These are phyloP conservation scores for Guyanaporus albipodus DNA, from an alignment of 768 basidiomycete genomes.

Conservation along the genomic window DNA sequence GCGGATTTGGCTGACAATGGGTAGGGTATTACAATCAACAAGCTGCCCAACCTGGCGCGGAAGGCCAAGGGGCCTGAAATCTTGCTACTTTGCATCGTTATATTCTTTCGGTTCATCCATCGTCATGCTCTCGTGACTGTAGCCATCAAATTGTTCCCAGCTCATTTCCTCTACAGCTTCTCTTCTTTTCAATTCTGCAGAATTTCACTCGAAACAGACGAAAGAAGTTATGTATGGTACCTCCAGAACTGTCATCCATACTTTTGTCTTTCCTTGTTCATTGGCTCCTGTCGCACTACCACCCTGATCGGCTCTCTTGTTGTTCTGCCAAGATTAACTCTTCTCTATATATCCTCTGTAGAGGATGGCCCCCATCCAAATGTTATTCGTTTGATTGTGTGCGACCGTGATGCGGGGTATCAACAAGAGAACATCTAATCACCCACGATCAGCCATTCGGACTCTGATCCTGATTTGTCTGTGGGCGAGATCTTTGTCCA, in stretches of 20 bases:
- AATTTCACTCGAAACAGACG: slow-evolving; percentile 31
- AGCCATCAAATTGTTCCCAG: slow-evolving; percentile 27
- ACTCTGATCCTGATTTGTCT: slow-evolving; percentile 73
- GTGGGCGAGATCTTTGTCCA: slow-evolving; percentile 68
- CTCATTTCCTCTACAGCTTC: slow-evolving; percentile 15
- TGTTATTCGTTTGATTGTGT: slow-evolving; percentile 17
- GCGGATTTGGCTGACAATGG: slow-evolving; percentile 12
- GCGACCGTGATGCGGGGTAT: slow-evolving; percentile 18
- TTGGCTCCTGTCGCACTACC: slow-evolving; percentile 19
- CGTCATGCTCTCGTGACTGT: slow-evolving; percentile 31
- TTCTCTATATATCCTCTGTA: slow-evolving; percentile 29
- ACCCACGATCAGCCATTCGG: slow-evolving; percentile 86
- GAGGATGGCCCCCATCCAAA: slow-evolving; percentile 31
- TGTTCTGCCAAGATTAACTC: slow-evolving; percentile 25
- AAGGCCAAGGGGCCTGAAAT: slow-evolving; percentile 42
- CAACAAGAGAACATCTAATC: slow-evolving; percentile 28
- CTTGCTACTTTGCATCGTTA: slow-evolving; percentile 23
- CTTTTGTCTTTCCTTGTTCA: slow-evolving; percentile 25
- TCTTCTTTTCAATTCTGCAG: slow-evolving; percentile 26
- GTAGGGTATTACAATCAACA: slow-evolving; percentile 83
- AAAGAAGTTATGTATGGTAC: slow-evolving; percentile 34
- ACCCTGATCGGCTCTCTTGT: slow-evolving; percentile 19
- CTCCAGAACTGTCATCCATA: slow-evolving; percentile 29
- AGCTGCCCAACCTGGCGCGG: slow-evolving; percentile 54
- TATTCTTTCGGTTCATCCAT: slow-evolving; percentile 22